These are phyloP conservation scores for Colletotrichum lini DNA, from an alignment of 2,329 filamentous ascomycete genomes.

Conservation along the genomic window DNA sequence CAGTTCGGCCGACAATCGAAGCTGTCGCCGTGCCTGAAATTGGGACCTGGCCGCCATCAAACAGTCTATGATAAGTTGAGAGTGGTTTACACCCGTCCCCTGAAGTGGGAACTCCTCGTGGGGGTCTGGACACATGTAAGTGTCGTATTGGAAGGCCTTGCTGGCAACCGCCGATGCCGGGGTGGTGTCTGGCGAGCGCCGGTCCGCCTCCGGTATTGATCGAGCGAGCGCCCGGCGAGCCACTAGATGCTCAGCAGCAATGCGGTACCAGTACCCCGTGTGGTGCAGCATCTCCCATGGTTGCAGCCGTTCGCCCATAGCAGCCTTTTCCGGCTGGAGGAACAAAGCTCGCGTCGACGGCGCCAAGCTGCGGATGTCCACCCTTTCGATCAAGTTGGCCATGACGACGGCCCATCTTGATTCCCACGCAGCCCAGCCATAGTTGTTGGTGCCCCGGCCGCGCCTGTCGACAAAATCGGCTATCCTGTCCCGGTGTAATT, in stretches of 20 bases:
- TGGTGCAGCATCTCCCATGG: conserved; percentile 78
- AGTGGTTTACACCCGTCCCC: conserved; percentile 68
- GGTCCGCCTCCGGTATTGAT: conserved; percentile 72
- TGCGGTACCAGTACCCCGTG: conserved; percentile 76
- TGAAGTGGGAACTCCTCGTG: conserved; percentile 70
- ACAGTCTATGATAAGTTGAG: conserved; percentile 67
- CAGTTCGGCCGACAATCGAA: conserved; percentile 68
- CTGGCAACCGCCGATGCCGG: conserved; percentile 62
- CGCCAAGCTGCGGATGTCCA: conserved; percentile 65
- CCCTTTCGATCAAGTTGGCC: conserved; percentile 71
- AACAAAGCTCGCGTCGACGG: conserved; percentile 62
- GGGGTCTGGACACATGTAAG: conserved; percentile 76
- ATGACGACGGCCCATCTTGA: conserved; percentile 77
- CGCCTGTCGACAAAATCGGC: conserved; percentile 84
- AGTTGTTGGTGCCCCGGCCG: conserved; percentile 88
- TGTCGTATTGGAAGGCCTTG: conserved; percentile 73
- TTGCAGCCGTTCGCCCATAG: conserved; percentile 70
- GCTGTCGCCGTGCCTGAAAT: conserved; percentile 68
- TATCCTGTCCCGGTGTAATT: conserved; percentile 80
- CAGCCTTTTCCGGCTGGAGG: conserved; percentile 70
- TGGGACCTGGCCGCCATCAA: conserved; percentile 66
- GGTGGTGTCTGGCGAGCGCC: conserved; percentile 64
- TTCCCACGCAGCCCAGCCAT: conserved; percentile 96
- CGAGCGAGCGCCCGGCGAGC: conserved; percentile 68
- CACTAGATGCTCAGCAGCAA: conserved; percentile 70